Evolutionary conservation across 2,329 filamentous ascomycete genomes (phyloP).

Genomic region (Fusarium fujikuroi): DNA sequence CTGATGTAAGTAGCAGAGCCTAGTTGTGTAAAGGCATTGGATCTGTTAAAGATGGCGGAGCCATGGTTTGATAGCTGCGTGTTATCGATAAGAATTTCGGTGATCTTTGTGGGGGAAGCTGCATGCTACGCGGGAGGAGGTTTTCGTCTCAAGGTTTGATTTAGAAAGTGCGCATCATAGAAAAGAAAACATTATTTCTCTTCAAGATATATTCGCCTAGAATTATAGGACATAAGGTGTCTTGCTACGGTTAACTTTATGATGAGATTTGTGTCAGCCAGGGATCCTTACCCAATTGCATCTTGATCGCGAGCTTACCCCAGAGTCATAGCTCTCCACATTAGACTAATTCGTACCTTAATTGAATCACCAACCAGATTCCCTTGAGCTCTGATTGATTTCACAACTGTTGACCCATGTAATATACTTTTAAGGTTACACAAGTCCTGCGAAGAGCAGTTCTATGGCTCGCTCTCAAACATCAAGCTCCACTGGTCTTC

Average conservation of each 20-base stretch:
- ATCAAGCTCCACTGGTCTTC: background rate
- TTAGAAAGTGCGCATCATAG: background rate
- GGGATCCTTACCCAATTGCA: background rate
- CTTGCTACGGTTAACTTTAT: background rate
- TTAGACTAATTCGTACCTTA: background rate
- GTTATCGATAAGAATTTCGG: constrained; percentile 36
- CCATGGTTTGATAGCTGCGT: constrained; percentile 11
- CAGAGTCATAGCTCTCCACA: background rate
- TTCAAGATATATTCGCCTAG: background rate
- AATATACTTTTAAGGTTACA: background rate
- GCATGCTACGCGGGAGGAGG: background rate
- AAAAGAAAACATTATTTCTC: background rate
- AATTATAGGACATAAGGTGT: background rate
- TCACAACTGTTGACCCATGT: background rate
- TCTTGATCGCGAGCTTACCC: background rate
- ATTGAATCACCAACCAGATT: background rate
- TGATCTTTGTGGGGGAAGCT: constrained; percentile 19
- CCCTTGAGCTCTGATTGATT: background rate
- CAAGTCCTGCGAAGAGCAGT: background rate
- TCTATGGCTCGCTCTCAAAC: background rate
- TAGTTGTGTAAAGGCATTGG: background rate
- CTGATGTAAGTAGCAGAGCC: background rate
- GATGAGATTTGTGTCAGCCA: background rate
- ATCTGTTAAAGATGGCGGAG: background rate
- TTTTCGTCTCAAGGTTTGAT: background rate